Evolutionary conservation across 1,284 basidiomycete species (phyloP).

Genomic region (Ustilago curta): DNA sequence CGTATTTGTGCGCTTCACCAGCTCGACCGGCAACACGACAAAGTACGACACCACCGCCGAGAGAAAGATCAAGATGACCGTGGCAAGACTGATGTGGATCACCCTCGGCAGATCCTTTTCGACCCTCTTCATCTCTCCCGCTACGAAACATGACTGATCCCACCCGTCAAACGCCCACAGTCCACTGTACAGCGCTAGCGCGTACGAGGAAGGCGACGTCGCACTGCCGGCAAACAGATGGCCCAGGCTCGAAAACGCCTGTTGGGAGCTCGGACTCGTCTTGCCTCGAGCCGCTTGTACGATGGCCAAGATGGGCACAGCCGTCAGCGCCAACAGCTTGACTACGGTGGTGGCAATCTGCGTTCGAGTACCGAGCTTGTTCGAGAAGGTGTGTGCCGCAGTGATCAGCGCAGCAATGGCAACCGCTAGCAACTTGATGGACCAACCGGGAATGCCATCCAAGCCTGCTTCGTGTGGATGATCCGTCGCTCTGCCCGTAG

Average conservation of each 20-base stretch:
- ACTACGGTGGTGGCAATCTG: slow-evolving; percentile 86
- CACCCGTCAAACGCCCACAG: slow-evolving; percentile 96
- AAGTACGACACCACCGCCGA: slow-evolving; percentile 91
- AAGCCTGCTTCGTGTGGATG: slow-evolving; percentile 78
- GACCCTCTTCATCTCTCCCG: slow-evolving; percentile 87
- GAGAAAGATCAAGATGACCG: slow-evolving; percentile 83
- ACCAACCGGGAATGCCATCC: slow-evolving; percentile 87
- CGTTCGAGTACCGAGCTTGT: slow-evolving; percentile 82
- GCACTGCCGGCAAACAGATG: slow-evolving; percentile 80
- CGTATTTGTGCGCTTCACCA: slow-evolving; percentile 77
- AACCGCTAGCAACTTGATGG: slow-evolving; percentile 88
- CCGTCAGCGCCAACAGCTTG: slow-evolving; percentile 78
- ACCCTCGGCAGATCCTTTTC: slow-evolving; percentile 89
- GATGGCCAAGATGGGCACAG: slow-evolving; percentile 79
- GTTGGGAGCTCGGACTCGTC: slow-evolving; percentile 42
- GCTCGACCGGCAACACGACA: slow-evolving; percentile 83
- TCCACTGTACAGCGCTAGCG: slow-evolving; percentile 92
- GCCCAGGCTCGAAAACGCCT: slow-evolving; percentile 52
- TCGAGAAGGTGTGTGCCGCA: slow-evolving; percentile 81
- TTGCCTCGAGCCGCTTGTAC: slow-evolving; percentile 78
- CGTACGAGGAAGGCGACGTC: slow-evolving; percentile 83
- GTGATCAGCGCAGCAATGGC: slow-evolving; percentile 80
- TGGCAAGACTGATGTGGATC: slow-evolving; percentile 86
- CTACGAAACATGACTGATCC: slow-evolving; percentile 83
- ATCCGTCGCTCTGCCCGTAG: slow-evolving; percentile 69